Percentiles rank a stretch among this genome's conserved stretches.
Conservation (phyloP, 2,329 filamentous ascomycete species). For the Calonectria crousiana region DNA sequence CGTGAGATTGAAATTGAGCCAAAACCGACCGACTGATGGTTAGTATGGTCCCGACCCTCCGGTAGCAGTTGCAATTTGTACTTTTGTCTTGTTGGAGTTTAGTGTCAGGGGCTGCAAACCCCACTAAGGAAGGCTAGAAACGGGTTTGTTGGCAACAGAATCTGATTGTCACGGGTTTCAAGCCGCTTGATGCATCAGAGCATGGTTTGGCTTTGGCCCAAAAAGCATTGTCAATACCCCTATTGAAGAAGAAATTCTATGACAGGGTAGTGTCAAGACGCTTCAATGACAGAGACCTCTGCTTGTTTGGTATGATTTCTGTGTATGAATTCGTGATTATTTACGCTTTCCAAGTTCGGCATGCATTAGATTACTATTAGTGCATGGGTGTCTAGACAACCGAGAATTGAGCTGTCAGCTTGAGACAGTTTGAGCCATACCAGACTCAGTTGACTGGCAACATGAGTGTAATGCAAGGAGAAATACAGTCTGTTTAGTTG, state of each 20-base stretch:
- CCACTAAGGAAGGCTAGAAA: background rate
- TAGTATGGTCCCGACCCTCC: background rate
- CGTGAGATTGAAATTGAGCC: background rate
- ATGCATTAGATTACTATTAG: too few species aligned
- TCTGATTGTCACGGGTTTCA: background rate
- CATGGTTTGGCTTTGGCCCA: background rate
- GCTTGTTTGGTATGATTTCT: too few species aligned
- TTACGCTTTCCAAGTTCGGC: too few species aligned
- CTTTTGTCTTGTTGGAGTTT: background rate
- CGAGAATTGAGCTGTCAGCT: too few species aligned
- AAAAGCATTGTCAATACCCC: background rate
- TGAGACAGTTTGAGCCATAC: background rate
- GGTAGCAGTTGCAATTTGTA: background rate
- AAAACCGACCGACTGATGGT: background rate
- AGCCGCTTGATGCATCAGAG: too few species aligned
- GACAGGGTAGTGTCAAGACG: too few species aligned
- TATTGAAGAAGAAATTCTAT: background rate
- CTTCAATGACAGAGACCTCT: too few species aligned
- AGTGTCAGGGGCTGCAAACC: background rate
- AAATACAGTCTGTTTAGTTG: background rate
- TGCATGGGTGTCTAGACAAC: too few species aligned
- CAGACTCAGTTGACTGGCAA: rapidly evolving
- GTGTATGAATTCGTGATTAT: too few species aligned
- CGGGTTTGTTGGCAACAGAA: background rate
- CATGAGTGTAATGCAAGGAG: background rate